Conservation (phyloP, 2,329 filamentous ascomycete genomes). For the Talaromyces atroroseus region DNA sequence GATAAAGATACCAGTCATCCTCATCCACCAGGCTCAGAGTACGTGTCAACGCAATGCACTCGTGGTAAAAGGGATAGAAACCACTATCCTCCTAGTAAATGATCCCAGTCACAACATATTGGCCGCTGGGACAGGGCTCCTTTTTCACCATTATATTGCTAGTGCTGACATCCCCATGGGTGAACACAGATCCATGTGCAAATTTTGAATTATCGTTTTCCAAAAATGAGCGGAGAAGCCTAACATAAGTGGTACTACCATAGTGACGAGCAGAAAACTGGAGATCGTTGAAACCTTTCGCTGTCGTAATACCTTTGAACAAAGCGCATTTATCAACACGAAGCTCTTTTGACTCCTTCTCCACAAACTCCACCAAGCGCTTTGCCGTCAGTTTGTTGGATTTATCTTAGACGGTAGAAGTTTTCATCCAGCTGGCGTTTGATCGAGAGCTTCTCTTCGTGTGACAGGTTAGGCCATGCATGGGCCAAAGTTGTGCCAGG, state of each 20-base stretch:
- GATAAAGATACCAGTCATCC: constrained; percentile 26
- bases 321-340: constrained; percentile 17
- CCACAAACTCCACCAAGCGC: constrained; percentile 22
- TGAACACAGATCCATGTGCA: constrained; percentile 20
- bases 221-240: constrained; percentile 21
- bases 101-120: constrained; percentile 21
- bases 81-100: constrained; percentile 30
- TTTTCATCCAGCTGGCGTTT: constrained; percentile 17
- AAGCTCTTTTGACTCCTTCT: constrained; percentile 24
- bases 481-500: constrained; percentile 19
- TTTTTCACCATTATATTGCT: constrained; percentile 20
- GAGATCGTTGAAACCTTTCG: constrained; percentile 18
- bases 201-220: constrained; percentile 11
- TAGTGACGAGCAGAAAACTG: constrained; percentile 19
- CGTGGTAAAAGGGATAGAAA: constrained; percentile 27
- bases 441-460: constrained; percentile 19
- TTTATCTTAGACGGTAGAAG: constrained; percentile 17
- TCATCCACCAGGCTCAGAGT: constrained; percentile 18
- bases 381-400: constrained; percentile 16
- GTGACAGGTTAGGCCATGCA: constrained; percentile 19
- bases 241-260: constrained; percentile 20
- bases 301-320: constrained; percentile 21
- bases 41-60: constrained; percentile 20
- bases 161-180: constrained; percentile 23
- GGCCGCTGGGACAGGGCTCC: constrained; percentile 11